Evolutionary conservation across 2,329 filamentous ascomycete species (phyloP).

Genomic region (Diaporthe helianthi): DNA sequence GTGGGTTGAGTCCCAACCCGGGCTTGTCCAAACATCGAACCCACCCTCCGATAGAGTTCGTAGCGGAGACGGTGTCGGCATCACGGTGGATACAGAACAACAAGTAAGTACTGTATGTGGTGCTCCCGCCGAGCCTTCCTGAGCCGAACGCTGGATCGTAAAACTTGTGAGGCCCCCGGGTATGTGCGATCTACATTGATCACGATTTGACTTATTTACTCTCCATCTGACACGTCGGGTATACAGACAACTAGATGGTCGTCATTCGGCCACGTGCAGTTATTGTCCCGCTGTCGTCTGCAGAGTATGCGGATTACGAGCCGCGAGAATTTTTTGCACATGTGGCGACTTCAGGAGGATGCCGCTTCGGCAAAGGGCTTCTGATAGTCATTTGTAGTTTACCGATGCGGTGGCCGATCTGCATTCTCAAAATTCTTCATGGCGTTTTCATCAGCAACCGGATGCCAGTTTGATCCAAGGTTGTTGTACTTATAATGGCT

Average conservation of each 20-base stretch:
- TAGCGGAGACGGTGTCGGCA: background rate
- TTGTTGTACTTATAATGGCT: background rate
- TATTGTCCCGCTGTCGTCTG: background rate
- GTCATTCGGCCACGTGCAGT: background rate
- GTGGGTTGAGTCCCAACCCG: background rate
- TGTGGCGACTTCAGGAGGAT: too few species aligned
- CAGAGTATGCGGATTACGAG: too few species aligned
- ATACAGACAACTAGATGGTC: too few species aligned
- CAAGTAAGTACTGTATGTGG: background rate
- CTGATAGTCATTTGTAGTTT: background rate
- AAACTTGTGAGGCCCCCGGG: background rate
- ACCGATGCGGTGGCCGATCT: background rate
- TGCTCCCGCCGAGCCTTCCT: slow-evolving; percentile 1
- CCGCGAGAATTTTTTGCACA: too few species aligned
- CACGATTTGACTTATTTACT: too few species aligned
- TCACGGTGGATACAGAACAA: slow-evolving; percentile 8
- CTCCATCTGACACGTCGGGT: background rate
- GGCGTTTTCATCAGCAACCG: background rate
- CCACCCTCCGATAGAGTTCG: slow-evolving; percentile 17
- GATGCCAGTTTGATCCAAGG: too few species aligned
- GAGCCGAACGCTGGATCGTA: background rate
- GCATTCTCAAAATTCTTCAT: background rate
- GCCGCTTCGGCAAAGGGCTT: background rate
- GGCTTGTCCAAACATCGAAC: background rate
- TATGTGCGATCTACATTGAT: too few species aligned